Conservation (phyloP, 805 yeast species). For the Candida anglica region DNA sequence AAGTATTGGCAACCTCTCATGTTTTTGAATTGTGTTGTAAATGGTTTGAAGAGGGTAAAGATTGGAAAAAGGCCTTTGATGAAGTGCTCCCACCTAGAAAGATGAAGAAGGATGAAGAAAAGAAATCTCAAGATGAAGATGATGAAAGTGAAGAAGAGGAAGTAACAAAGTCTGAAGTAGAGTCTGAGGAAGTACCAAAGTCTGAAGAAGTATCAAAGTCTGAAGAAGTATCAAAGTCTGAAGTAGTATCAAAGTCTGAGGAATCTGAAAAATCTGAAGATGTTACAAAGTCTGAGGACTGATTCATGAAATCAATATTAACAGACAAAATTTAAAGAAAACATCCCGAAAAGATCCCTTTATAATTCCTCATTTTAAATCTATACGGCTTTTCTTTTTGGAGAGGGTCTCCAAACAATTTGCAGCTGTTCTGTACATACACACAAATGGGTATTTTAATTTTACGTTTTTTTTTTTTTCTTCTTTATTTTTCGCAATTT, state of each 20-base stretch:
- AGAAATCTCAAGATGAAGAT: conserved; percentile 2
- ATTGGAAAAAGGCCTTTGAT: conserved; percentile 87
- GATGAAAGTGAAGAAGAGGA: conserved; percentile 6
- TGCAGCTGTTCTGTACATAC: too few relatives aligned
- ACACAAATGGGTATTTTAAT: too few relatives aligned
- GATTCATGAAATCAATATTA: too few relatives aligned
- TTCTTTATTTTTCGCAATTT: not conserved
- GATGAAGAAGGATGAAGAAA: conserved; percentile 15
- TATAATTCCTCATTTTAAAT: too few relatives aligned
- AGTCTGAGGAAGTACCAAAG: not conserved
- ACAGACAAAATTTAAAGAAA: too few relatives aligned
- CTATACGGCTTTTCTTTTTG: too few relatives aligned
- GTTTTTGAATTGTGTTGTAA: conserved; percentile 84
- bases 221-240: not conserved
- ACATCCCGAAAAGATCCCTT: too few relatives aligned
- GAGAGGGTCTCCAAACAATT: too few relatives aligned
- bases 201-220: not conserved
- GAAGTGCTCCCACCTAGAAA: conserved; percentile 84
- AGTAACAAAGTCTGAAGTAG: conserved; percentile 2
- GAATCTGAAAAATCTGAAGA: too few relatives aligned
- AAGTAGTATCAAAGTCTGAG: not conserved
- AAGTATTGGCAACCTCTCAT: conserved; percentile 89
- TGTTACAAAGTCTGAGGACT: too few relatives aligned
- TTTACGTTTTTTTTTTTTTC: not conserved
- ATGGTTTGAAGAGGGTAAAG: conserved; percentile 65